Percentiles rank a stretch among this genome's conserved stretches.
phyloP scores from a whole-genome alignment of 2,329 filamentous ascomycete species.

The Leptodontidium sp. region DNA sequence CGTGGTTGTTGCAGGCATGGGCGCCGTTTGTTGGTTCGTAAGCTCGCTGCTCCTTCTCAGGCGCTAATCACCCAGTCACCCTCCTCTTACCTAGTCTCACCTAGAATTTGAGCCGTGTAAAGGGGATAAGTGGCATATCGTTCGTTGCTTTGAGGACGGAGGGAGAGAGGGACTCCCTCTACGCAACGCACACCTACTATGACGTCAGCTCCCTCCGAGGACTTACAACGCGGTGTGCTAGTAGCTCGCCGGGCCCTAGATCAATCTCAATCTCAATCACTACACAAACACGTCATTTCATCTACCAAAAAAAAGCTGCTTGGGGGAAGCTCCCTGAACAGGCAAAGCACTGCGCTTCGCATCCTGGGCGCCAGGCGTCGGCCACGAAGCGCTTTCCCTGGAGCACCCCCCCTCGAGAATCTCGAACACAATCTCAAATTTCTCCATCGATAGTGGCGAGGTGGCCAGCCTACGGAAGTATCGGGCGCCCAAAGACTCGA shows the following conservation, averaged over 20 bases:
- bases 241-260: too few relatives aligned
- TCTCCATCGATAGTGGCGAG: neutral
- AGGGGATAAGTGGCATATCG: too few relatives aligned
- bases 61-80: too few relatives aligned
- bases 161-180: too few relatives aligned
- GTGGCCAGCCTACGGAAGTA: neutral
- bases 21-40: neutral
- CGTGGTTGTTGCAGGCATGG: neutral
- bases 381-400: neutral
- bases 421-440: neutral
- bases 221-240: too few relatives aligned
- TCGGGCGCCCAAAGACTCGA: neutral
- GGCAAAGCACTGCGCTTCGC: neutral
- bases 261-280: too few relatives aligned
- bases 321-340: neutral
- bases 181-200: too few relatives aligned
- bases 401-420: neutral
- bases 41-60: too few relatives aligned
- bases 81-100: too few relatives aligned
- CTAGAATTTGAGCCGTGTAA: too few relatives aligned
- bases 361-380: neutral
- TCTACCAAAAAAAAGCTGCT: neutral
- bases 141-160: too few relatives aligned
- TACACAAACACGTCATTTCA: neutral
- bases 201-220: too few relatives aligned